Percentiles rank a stretch among this genome's conserved stretches.
Evolutionary conservation across 2,329 filamentous ascomycete species (phyloP).

Genomic region (Verticillium isaacii): DNA sequence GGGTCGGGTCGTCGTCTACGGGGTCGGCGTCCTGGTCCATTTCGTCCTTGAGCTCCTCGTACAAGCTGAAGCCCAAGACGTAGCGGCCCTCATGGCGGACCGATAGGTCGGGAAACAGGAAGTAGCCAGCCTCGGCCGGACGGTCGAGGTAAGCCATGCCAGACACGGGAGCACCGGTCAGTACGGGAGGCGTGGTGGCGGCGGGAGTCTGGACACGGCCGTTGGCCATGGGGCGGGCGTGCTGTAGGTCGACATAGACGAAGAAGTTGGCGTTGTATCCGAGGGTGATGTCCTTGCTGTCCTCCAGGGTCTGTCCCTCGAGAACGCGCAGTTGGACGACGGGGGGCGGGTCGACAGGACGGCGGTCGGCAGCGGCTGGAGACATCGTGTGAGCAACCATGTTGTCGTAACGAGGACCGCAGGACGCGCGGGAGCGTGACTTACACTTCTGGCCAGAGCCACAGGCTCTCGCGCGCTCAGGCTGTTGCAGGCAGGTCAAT

Average conservation of each 20-base stretch:
- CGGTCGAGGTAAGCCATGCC: constrained; percentile 95
- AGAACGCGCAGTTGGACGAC: constrained; percentile 88
- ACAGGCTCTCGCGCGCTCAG: constrained; percentile 88
- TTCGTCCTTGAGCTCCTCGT: constrained; percentile 85
- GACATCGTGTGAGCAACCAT: neutral
- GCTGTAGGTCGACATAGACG: constrained; percentile 86
- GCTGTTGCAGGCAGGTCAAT: constrained; percentile 86
- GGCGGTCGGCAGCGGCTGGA: constrained; percentile 76
- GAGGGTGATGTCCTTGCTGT: constrained; percentile 73
- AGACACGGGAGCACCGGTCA: constrained; percentile 91
- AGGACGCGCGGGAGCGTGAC: constrained; percentile 22
- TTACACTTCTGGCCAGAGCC: constrained; percentile 92
- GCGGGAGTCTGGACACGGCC: constrained; percentile 65
- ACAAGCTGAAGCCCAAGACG: constrained; percentile 85
- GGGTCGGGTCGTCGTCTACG: constrained; percentile 38
- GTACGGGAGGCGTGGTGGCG: constrained; percentile 71
- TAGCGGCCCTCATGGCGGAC: constrained; percentile 95
- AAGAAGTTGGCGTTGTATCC: constrained; percentile 97
- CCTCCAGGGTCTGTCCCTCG: constrained; percentile 60
- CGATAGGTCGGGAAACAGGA: constrained; percentile 95
- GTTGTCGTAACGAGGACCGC: neutral
- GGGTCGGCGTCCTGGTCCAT: constrained; percentile 65
- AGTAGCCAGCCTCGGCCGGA: constrained; percentile 77
- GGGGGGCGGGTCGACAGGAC: constrained; percentile 89
- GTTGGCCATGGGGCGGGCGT: constrained; percentile 76